These are phyloP conservation scores for Podaxis sp. DNA, from an alignment of 768 basidiomycete species.

Conservation along the genomic window DNA sequence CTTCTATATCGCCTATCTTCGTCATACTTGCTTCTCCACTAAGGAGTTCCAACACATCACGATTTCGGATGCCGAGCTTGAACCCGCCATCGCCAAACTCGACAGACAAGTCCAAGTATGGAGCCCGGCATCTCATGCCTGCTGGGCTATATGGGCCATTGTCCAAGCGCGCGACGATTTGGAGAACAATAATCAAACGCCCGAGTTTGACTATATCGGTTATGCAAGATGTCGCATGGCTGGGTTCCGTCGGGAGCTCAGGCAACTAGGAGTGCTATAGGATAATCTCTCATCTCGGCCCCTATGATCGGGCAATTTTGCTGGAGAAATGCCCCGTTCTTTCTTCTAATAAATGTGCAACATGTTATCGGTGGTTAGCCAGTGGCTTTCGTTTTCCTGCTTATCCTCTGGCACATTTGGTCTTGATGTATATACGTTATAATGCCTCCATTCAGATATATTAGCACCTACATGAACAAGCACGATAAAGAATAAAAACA, in stretches of 20 bases:
- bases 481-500: conserved; percentile 34
- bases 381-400: background rate
- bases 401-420: background rate
- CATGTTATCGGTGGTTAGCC: background rate
- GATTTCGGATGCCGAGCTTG: conserved; percentile 30
- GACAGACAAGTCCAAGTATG: conserved; percentile 83
- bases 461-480: conserved; percentile 17
- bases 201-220: conserved; percentile 88
- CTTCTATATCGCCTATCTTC: conserved; percentile 85
- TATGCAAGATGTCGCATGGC: conserved; percentile 75
- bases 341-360: background rate
- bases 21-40: conserved; percentile 33
- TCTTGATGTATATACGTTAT: background rate
- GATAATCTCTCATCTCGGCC: background rate
- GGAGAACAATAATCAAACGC: conserved; percentile 52
- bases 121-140: conserved; percentile 88
- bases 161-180: conserved; percentile 84
- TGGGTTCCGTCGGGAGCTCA: conserved; percentile 58
- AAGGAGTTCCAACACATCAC: conserved; percentile 24
- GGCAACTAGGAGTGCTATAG: conserved; percentile 38
- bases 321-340: background rate
- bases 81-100: conserved; percentile 53
- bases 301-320: background rate
- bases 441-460: conserved; percentile 16
- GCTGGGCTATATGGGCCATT: conserved; percentile 96